These are phyloP conservation scores for Penicillium cinerascens DNA, from an alignment of 495 filamentous ascomycete genomes.

Conservation along the genomic window DNA sequence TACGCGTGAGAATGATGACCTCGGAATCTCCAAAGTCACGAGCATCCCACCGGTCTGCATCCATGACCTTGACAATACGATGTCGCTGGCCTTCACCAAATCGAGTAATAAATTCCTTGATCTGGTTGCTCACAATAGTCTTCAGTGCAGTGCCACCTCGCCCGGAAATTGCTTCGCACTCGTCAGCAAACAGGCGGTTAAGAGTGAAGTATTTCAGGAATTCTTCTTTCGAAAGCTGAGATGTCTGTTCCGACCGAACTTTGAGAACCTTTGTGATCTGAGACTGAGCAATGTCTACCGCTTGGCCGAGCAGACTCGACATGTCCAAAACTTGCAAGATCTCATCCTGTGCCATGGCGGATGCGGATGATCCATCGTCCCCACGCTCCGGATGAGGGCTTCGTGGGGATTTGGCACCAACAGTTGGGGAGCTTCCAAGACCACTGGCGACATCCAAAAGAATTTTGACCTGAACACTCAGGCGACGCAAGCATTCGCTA, in stretches of 20 bases:
- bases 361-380: constrained; percentile 25
- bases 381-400: constrained; percentile 41
- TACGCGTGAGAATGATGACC: constrained; percentile 57
- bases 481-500: constrained; percentile 77
- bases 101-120: constrained; percentile 77
- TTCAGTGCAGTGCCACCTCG: constrained; percentile 80
- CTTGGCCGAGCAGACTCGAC: constrained; percentile 89
- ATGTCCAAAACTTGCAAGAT: constrained; percentile 83
- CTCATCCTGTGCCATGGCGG: constrained; percentile 63
- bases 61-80: constrained; percentile 76
- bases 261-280: constrained; percentile 89
- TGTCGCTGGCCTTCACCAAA: constrained; percentile 76
- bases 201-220: constrained; percentile 93
- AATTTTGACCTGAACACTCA: constrained; percentile 90
- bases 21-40: constrained; percentile 75
- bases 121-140: constrained; percentile 85
- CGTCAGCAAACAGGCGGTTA: constrained; percentile 90
- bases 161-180: constrained; percentile 94
- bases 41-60: constrained; percentile 85
- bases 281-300: constrained; percentile 87
- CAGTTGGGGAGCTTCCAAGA: constrained; percentile 43
- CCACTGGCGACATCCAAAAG: constrained; percentile 92
- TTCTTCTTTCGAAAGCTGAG: constrained; percentile 64
- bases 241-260: constrained; percentile 82
- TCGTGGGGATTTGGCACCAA: constrained; percentile 41